Percentiles rank a stretch among this genome's conserved stretches.
phyloP scores from a whole-genome alignment of 2,329 filamentous ascomycete species.

The Aspergillus piperis region DNA sequence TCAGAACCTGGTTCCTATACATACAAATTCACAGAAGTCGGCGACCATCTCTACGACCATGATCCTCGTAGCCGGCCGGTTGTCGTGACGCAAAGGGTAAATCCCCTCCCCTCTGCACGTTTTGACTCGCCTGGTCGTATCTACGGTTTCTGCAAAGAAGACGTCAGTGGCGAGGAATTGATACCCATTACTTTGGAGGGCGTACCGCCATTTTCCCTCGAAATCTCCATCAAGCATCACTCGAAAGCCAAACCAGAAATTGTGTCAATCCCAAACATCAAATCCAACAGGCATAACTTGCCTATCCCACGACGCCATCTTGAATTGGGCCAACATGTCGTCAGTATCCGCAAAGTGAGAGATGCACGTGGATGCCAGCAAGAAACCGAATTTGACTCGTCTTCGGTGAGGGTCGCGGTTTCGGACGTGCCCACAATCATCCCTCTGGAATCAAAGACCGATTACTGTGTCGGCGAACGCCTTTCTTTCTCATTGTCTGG shows the following conservation, averaged over 20 bases:
- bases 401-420: conserved; percentile 85
- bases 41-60: conserved; percentile 82
- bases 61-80: conserved; percentile 68
- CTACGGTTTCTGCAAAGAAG: conserved; percentile 91
- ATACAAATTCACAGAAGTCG: conserved; percentile 80
- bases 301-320: conserved; percentile 82
- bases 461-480: conserved; percentile 95
- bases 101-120: conserved; percentile 76
- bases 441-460: conserved; percentile 75
- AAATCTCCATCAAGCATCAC: conserved; percentile 91
- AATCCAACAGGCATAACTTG: conserved; percentile 72
- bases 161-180: conserved; percentile 76
- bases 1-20: conserved; percentile 77
- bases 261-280: conserved; percentile 78
- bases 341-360: conserved; percentile 85
- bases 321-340: conserved; percentile 82
- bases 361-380: conserved; percentile 85
- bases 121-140: conserved; percentile 87
- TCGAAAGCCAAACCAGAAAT: conserved; percentile 76
- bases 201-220: conserved; percentile 81
- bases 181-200: conserved; percentile 87
- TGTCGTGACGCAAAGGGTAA: conserved; percentile 76
- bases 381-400: conserved; percentile 68
- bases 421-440: conserved; percentile 92
- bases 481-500: conserved; percentile 90